A percentile compares a stretch with the other conserved stretches of the same genome.
Evolutionary conservation across 176 grass and related monocot species (phyloP).

Genomic region (Melocanna baccifera): DNA sequence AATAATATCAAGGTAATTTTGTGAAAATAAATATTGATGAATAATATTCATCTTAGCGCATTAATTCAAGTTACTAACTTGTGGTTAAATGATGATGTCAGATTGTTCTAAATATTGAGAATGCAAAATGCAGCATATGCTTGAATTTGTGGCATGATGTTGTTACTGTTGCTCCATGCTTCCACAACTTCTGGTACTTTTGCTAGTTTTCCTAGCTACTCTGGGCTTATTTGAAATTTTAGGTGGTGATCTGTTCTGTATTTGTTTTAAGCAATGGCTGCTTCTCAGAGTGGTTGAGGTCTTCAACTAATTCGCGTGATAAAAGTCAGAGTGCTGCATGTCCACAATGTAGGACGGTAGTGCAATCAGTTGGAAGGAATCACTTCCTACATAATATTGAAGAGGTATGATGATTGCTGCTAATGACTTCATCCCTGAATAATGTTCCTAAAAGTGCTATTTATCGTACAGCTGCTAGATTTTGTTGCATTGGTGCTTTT

Average conservation of each 20-base stretch:
- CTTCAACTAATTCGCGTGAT: slow-evolving; percentile 52
- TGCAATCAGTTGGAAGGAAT: slow-evolving; percentile 93
- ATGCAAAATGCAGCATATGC: slow-evolving; percentile 99
- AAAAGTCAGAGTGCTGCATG: slow-evolving; percentile 59
- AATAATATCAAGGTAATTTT: slow-evolving; percentile 59
- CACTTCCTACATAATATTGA: slow-evolving; percentile 96
- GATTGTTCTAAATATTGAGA: slow-evolving; percentile 83
- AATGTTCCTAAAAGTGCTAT: slow-evolving; percentile 5
- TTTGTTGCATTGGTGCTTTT: slow-evolving; percentile 30
- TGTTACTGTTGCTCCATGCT: slow-evolving; percentile 92
- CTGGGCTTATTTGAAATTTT: slow-evolving; percentile 10
- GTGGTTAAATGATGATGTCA: slow-evolving; percentile 30
- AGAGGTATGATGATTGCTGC: slow-evolving; percentile 43
- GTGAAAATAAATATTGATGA: slow-evolving; percentile 1
- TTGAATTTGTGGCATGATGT: slow-evolving; percentile 98
- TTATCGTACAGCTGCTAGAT: neutral
- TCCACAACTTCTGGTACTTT: slow-evolving; percentile 94
- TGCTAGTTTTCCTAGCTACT: slow-evolving; percentile 5
- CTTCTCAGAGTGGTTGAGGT: slow-evolving; percentile 97
- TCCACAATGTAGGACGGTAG: slow-evolving; percentile 77
- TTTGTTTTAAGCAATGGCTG: slow-evolving; percentile 77
- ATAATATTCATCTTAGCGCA: neutral
- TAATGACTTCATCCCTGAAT: slow-evolving; percentile 17
- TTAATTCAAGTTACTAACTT: slow-evolving; percentile 33
- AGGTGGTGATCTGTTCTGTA: slow-evolving; percentile 16